Evolutionary conservation across 768 basidiomycete species (phyloP), one percentile per base, ranked within the genome.

Genomic region (Tricholoma terreum): DNA sequence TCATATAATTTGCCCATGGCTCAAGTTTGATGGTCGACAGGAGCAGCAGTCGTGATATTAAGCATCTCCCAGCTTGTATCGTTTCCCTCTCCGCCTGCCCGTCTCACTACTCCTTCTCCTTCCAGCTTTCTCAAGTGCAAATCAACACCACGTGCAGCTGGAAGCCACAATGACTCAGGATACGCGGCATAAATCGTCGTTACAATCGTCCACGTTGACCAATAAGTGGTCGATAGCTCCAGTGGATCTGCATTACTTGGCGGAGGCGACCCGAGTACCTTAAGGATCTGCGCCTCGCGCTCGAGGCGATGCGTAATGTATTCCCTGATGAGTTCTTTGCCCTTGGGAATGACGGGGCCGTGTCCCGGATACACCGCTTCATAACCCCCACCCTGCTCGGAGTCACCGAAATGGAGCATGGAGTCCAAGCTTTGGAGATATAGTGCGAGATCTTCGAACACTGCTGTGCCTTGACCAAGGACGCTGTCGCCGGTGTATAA

Each of bases 401-500:
- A 64, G 21, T 68, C 55, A 8, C 72, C 73, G 61, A 80, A 79
- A n/a, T 69, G 65, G 15, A 85, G 73, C 72, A 92, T 80, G 61
- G 71, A 78, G 42, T 75, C 77, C 43, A 96, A 79, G 57, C 85
- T 87, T 4, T 73, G 58, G 19, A 95, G 70, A 65, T 94, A 97
- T 4, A 80, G 64, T 0, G 78, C 74, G 12, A 98, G 83, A 64
- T 96, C 89, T 62, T 90, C 89, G 68, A 98, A 97, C 4, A 95
- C 85, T 3, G 94, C 80, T 0, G 93, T 92, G 7, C 94, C 94
- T 60, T 94, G 85, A 0, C 96, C 96, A 30, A 98, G 82, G 6
- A 98, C 84, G 4, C 87, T 92, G 73, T 98, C 96, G 0, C 89
- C 92, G 0, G 93, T 95, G 75, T 95, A 94, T 14, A 98, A 79